Percentiles rank a stretch among this genome's conserved stretches.
Conservation (phyloP, 345 rosid genomes). For the Camelina hispida region DNA sequence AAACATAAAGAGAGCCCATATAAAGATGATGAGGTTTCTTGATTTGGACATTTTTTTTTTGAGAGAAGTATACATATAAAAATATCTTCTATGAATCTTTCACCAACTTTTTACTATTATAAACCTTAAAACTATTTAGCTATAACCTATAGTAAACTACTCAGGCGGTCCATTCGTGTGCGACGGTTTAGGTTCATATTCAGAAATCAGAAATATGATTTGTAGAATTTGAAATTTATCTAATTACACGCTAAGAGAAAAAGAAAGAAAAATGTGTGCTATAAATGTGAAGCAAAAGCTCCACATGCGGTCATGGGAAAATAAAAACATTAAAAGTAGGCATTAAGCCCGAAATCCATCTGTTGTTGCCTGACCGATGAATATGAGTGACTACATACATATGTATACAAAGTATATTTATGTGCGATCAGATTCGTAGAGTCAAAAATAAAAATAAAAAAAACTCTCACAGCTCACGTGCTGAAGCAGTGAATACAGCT, state of each 20-base stretch:
- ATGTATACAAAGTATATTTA: background rate
- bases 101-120: conserved; percentile 37
- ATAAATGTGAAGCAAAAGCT: conserved; percentile 52
- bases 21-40: conserved; percentile 46
- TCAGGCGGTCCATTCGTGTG: conserved; percentile 13
- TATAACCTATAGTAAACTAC: conserved; percentile 16
- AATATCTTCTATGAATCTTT: conserved; percentile 17
- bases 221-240: background rate
- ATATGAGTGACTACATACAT: conserved; percentile 19
- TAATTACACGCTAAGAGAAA: background rate
- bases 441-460: conserved; percentile 43
- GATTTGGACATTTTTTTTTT: conserved; percentile 58
- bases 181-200: background rate
- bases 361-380: conserved; percentile 35
- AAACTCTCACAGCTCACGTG: conserved; percentile 73
- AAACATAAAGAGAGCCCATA: background rate
- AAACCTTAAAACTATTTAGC: conserved; percentile 14
- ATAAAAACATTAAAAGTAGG: conserved; percentile 30
- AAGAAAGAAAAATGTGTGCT: background rate
- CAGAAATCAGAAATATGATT: background rate
- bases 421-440: conserved; percentile 19
- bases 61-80: conserved; percentile 29
- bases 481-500: conserved; percentile 54
- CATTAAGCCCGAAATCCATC: conserved; percentile 45
- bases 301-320: conserved; percentile 53